Conservation (phyloP, 2,329 filamentous ascomycete species). For the Pyrenophora graminea region DNA sequence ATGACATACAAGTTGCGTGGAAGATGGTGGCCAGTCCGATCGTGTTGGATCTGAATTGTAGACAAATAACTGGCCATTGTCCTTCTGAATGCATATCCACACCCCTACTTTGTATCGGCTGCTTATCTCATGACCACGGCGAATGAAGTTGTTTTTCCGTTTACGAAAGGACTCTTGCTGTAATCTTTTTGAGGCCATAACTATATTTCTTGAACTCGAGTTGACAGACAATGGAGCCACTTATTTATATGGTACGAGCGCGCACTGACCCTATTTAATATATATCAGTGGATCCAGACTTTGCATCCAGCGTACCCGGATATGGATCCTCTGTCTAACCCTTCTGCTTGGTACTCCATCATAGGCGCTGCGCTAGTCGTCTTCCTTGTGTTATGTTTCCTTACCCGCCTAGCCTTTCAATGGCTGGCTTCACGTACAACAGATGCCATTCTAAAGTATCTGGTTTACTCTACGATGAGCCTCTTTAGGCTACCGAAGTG, state of each 20-base stretch:
- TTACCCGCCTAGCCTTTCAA: neutral
- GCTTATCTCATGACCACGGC: conserved; percentile 18
- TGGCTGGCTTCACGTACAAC: conserved; percentile 7
- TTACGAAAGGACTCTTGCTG: conserved; percentile 22
- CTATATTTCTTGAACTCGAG: conserved; percentile 3
- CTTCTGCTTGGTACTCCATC: conserved; percentile 10
- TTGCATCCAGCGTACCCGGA: neutral
- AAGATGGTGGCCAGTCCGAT: conserved; percentile 14
- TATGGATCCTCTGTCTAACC: conserved; percentile 5
- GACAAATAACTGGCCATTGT: conserved; percentile 18
- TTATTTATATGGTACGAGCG: conserved; percentile 12
- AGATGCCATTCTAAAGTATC: conserved; percentile 8
- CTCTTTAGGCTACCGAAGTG: neutral
- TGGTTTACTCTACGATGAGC: conserved; percentile 15
- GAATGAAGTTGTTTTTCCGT: conserved; percentile 19
- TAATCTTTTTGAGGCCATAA: conserved; percentile 20
- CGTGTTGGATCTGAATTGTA: conserved; percentile 17
- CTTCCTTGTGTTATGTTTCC: conserved; percentile 6
- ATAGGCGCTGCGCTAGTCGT: conserved; percentile 1
- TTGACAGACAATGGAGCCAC: neutral
- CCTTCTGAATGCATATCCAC: conserved; percentile 21
- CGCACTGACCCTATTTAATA: conserved; percentile 5
- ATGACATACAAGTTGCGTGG: conserved; percentile 9
- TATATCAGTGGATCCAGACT: conserved; percentile 6
- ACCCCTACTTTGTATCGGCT: conserved; percentile 15